These are phyloP conservation scores for Paxillus ammoniavirescens DNA, from an alignment of 768 basidiomycete genomes.

Conservation along the genomic window DNA sequence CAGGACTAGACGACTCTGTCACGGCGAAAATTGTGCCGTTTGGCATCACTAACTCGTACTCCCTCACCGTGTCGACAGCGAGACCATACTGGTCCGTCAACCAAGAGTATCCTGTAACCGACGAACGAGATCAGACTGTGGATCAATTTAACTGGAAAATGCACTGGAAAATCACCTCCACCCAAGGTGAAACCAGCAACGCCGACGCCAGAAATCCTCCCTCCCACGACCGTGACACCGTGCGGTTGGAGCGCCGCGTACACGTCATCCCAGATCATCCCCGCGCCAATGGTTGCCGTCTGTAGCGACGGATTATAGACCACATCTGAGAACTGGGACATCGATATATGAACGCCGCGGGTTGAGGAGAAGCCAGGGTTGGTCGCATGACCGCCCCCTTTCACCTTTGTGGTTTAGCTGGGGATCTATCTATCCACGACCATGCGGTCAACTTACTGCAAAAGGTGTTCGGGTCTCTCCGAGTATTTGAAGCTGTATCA, in stretches of 20 bases:
- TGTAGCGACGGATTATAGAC: slow-evolving; percentile 37
- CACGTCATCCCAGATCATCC: slow-evolving; percentile 66
- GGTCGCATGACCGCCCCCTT: slow-evolving; percentile 54
- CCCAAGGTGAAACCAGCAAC: slow-evolving; percentile 59
- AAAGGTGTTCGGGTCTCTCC: too few relatives aligned
- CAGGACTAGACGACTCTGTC: slow-evolving; percentile 24
- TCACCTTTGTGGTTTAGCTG: slow-evolving; percentile 38
- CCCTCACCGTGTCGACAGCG: slow-evolving; percentile 51
- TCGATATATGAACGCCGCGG: slow-evolving; percentile 51
- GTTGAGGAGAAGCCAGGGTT: slow-evolving; percentile 62
- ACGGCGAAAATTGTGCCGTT: slow-evolving; percentile 45
- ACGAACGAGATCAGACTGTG: not conserved
- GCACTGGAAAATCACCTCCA: slow-evolving; percentile 40
- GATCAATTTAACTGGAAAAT: too few relatives aligned
- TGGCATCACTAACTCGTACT: slow-evolving; percentile 60
- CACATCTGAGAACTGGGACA: slow-evolving; percentile 44
- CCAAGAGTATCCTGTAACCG: slow-evolving; percentile 58
- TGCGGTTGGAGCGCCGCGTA: slow-evolving; percentile 51
- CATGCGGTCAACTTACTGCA: too few relatives aligned
- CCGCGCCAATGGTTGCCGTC: slow-evolving; percentile 40
- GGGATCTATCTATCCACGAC: too few relatives aligned
- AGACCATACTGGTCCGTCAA: slow-evolving; percentile 60
- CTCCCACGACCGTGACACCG: slow-evolving; percentile 57
- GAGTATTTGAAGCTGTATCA: too few relatives aligned
- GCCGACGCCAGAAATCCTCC: slow-evolving; percentile 55